These are phyloP conservation scores for Fusarium tanahbumbuense DNA, from an alignment of 2,329 filamentous ascomycete species.

Conservation along the genomic window DNA sequence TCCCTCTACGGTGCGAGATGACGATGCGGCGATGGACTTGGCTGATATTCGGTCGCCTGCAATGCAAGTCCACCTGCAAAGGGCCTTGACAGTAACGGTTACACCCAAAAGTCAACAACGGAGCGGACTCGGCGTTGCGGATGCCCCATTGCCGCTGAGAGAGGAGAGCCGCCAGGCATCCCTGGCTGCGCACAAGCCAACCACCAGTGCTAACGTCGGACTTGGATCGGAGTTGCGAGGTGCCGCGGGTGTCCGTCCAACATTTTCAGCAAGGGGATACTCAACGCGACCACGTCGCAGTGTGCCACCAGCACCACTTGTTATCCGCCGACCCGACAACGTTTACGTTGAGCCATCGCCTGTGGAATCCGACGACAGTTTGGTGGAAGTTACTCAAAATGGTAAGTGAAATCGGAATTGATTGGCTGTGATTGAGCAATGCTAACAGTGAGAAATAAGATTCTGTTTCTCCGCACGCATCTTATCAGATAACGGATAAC, in stretches of 20 bases:
- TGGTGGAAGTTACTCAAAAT: constrained; percentile 52
- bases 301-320: constrained; percentile 67
- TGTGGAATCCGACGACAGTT: constrained; percentile 62
- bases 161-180: constrained; percentile 51
- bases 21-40: constrained; percentile 56
- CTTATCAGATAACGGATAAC: constrained; percentile 48
- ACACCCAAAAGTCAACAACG: constrained; percentile 27
- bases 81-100: constrained; percentile 53
- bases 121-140: constrained; percentile 32
- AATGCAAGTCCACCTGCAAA: constrained; percentile 57
- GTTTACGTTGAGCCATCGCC: constrained; percentile 63
- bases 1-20: constrained; percentile 52
- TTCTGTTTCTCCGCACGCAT: constrained; percentile 11
- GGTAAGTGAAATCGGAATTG: constrained; percentile 19
- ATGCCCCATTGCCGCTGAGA: constrained; percentile 28
- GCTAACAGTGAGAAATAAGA: constrained; percentile 22
- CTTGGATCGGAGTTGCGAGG: constrained; percentile 18
- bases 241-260: constrained; percentile 62
- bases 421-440: constrained; percentile 5
- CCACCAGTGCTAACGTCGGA: constrained; percentile 24
- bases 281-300: constrained; percentile 61
- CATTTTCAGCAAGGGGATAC: constrained; percentile 66
- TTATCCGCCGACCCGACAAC: constrained; percentile 59
- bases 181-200: constrained; percentile 59
- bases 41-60: constrained; percentile 65